These are phyloP conservation scores for Porcisia deanei DNA, from an alignment of 208 protist species.

Conservation along the genomic window DNA sequence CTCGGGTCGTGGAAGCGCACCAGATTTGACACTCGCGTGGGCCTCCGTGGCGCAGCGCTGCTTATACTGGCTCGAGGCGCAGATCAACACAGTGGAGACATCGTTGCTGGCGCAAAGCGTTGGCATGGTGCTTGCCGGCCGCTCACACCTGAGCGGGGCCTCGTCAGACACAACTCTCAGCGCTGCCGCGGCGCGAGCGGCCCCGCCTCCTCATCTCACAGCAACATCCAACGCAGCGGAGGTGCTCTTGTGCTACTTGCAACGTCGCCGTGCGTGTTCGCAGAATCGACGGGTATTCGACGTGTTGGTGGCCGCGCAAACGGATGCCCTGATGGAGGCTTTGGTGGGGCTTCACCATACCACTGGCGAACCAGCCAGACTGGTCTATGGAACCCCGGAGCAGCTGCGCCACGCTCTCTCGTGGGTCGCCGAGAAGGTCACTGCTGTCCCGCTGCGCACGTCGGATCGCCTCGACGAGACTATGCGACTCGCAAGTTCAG, in stretches of 20 bases:
- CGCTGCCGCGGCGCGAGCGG: not conserved
- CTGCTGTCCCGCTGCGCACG: not conserved
- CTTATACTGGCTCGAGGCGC: constrained; percentile 29
- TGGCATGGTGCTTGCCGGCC: not conserved
- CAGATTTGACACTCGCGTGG: constrained; percentile 2
- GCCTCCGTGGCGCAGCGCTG: constrained; percentile 12
- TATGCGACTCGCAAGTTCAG: not conserved
- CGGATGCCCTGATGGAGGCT: constrained; percentile 14
- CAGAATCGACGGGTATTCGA: constrained; percentile 7
- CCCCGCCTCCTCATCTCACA: not conserved
- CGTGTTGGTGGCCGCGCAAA: constrained; percentile 15
- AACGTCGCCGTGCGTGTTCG: constrained; percentile 2
- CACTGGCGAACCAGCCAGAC: constrained; percentile 2
- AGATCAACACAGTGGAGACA: constrained; percentile 24
- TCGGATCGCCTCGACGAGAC: not conserved
- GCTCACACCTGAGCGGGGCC: not conserved
- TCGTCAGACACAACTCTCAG: not conserved
- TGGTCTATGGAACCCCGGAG: constrained; percentile 25
- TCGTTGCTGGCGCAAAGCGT: not conserved
- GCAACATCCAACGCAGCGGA: not conserved
- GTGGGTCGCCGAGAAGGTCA: constrained; percentile 23
- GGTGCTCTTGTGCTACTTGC: constrained; percentile 12
- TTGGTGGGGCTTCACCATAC: constrained; percentile 17
- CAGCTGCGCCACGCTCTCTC: constrained; percentile 23
- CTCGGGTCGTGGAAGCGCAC: not conserved